Base-by-base conservation (phyloP, 768 basidiomycete genomes). In the Mycena rosella region DNA sequence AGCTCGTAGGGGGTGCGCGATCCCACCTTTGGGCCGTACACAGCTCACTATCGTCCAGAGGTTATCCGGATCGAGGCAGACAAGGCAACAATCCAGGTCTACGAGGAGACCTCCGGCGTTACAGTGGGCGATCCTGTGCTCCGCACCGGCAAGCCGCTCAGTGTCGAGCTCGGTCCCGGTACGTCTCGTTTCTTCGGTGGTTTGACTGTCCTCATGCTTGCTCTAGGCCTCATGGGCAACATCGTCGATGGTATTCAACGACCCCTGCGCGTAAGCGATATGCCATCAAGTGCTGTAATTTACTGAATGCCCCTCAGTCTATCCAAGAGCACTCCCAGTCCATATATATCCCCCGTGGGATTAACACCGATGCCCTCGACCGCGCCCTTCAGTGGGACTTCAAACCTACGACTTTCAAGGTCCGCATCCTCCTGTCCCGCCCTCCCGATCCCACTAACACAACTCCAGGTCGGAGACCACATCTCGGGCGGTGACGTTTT, bases 301-400 rank as follows among this genome's bases (percentile, higher is more conserved):
- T 54, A 34, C 58, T 71, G 53, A 63, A 55, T 72, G 61, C 61
- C 57, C 65, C 52, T 42, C 76, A 88, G 91, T 89, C 93, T 38
- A 99, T 99, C 73, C 96, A 96, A 89, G 95, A 98, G 76, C 86
- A 94, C 45, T 98, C 98, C 49, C 93, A 98, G 74, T 98, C 96
- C n/a, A 99, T 99, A 75, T 99, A 99, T 81, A 99, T 99, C 69
- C 98, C 98, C 71, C 93, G 96, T 74, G 98, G 98, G 62, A 99
- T 99, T 81, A 99, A 99, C 81, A 99, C 98, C 36, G 90, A 96
- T 71, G 94, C 96, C 27, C 88, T 99, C 29, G 94, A 96, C 78
- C 90, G 98, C 55, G 85, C 85, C 22, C 79, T 96, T 68, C 85
- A 94, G 78, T 99, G 98, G 98, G 98, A 99, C 78, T 99, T 99